Conservation (phyloP, 768 basidiomycete species). For the Tylopilus subfusipes region DNA sequence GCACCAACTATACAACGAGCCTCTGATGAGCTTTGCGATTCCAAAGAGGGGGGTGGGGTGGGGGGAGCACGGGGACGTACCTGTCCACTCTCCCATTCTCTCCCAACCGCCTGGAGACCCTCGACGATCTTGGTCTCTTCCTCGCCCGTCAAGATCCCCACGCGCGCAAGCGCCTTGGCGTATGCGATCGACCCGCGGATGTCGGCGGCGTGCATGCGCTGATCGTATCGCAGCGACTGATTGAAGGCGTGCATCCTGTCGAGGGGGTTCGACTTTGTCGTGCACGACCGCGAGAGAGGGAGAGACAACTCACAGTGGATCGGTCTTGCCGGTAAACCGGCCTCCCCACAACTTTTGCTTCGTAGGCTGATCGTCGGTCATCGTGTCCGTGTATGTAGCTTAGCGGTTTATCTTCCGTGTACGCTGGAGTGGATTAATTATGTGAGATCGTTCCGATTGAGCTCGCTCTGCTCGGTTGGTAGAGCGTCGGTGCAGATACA, state of each 20-base stretch:
- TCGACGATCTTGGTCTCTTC: constrained; percentile 71
- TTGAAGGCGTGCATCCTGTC: constrained; percentile 95
- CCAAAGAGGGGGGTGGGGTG: no score
- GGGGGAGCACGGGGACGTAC: constrained; percentile 34
- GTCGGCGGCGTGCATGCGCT: constrained; percentile 90
- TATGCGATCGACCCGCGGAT: constrained; percentile 95
- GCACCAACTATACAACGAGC: constrained; percentile 54
- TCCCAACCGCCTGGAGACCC: constrained; percentile 70
- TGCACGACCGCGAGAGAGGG: not conserved
- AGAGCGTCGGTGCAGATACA: no score
- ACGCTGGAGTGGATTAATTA: no score
- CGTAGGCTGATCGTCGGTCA: constrained; percentile 40
- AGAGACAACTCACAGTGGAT: constrained; percentile 40
- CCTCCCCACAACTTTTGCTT: constrained; percentile 87
- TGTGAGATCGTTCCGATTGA: no score
- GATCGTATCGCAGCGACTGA: constrained; percentile 92
- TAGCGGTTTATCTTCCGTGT: no score
- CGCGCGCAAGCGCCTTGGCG: constrained; percentile 77
- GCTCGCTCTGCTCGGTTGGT: no score
- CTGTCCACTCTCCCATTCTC: constrained; percentile 80
- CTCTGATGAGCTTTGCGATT: not conserved
- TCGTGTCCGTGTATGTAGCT: no score
- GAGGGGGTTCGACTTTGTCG: not conserved
- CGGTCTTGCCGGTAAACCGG: constrained; percentile 83
- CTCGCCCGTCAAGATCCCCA: constrained; percentile 73